phyloP scores from a whole-genome alignment of 805 yeast species.

The Myxozyma mucilagina region DNA sequence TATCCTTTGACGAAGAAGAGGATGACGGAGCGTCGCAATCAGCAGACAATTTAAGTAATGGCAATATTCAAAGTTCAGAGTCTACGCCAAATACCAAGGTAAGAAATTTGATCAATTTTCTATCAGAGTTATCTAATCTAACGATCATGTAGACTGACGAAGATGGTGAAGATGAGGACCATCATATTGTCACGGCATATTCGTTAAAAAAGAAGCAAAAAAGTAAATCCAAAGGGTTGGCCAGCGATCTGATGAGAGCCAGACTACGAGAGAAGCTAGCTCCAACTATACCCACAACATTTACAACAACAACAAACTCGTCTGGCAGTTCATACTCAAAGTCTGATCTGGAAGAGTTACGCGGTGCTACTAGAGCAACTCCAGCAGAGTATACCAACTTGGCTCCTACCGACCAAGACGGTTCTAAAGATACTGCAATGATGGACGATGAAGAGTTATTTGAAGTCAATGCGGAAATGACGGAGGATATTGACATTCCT shows the following conservation, averaged over 20 bases:
- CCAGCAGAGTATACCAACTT: constrained; percentile 14
- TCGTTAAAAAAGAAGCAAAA: constrained; percentile 17
- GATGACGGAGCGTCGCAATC: constrained; percentile 1
- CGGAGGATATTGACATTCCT: constrained; percentile 20
- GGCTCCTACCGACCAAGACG: neutral
- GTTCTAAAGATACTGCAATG: neutral
- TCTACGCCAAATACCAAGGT: neutral
- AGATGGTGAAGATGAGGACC: constrained; percentile 13
- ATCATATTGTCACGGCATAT: constrained; percentile 18
- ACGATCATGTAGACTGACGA: neutral
- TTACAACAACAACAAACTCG: neutral
- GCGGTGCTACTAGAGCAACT: constrained; percentile 22
- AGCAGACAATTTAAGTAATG: neutral
- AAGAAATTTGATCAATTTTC: neutral
- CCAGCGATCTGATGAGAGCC: constrained; percentile 1
- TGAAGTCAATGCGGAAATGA: constrained; percentile 16
- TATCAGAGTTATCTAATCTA: neutral
- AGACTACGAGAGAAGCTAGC: constrained; percentile 23
- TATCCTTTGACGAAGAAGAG: constrained; percentile 22
- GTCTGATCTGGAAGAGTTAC: constrained; percentile 24
- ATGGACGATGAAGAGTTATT: constrained; percentile 3
- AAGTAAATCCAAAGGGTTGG: neutral
- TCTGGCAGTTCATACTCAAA: constrained; percentile 12
- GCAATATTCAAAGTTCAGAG: neutral
- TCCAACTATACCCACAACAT: constrained; percentile 9